These are phyloP conservation scores for Codiaeum variegatum DNA, from an alignment of 441 rosid species.

Conservation along the genomic window DNA sequence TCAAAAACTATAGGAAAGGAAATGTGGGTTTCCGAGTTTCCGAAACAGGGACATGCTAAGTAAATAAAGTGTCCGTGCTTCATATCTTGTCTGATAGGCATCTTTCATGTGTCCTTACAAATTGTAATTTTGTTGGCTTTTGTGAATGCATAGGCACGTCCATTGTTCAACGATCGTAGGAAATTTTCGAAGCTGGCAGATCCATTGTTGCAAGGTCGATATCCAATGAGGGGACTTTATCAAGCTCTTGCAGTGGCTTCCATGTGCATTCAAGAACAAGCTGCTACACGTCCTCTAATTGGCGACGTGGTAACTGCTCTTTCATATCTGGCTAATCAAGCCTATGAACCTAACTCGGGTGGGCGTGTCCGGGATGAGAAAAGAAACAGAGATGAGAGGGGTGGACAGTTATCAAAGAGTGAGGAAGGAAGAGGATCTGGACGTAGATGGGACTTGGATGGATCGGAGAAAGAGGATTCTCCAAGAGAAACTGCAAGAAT, in stretches of 20 bases:
- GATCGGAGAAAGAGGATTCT: slow-evolving; percentile 82
- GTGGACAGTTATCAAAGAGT: slow-evolving; percentile 47
- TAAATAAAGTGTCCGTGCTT: too few relatives aligned
- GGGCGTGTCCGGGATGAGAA: slow-evolving; percentile 44
- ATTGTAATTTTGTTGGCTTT: slow-evolving; percentile 12
- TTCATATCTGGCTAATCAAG: slow-evolving; percentile 84
- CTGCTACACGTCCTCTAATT: slow-evolving; percentile 86
- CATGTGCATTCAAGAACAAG: slow-evolving; percentile 96
- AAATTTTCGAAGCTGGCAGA: slow-evolving; percentile 78
- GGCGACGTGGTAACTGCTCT: slow-evolving; percentile 95
- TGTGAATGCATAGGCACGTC: slow-evolving; percentile 62
- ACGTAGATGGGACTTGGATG: slow-evolving; percentile 66
- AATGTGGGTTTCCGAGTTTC: too few relatives aligned
- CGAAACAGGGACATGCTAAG: too few relatives aligned
- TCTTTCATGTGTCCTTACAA: not conserved
- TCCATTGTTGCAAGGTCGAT: slow-evolving; percentile 68
- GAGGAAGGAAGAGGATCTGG: slow-evolving; percentile 68
- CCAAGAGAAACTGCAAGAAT: slow-evolving; percentile 70
- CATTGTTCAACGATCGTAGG: slow-evolving; percentile 74
- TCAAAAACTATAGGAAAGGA: too few relatives aligned
- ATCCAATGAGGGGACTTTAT: slow-evolving; percentile 81
- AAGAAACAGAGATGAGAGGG: slow-evolving; percentile 56
- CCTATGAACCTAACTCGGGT: slow-evolving; percentile 50
- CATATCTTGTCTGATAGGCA: not conserved
- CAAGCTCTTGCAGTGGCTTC: slow-evolving; percentile 97